Evolutionary conservation across 1,139 yeast species (phyloP), one percentile per base, ranked within the genome.

Genomic region (Petasospora fabianii): DNA sequence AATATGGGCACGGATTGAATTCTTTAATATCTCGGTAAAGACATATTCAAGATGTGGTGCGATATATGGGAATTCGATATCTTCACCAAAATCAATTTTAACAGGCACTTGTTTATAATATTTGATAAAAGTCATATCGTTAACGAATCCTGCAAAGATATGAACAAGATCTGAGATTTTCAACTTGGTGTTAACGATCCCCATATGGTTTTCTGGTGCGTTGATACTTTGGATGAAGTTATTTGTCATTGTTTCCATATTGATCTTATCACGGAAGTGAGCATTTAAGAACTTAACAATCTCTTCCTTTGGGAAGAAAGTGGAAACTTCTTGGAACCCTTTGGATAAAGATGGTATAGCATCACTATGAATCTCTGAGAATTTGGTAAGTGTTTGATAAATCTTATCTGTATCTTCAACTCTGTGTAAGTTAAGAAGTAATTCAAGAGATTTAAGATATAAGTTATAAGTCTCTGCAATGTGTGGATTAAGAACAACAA

Each of bases 1-100:
- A 35, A 88, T 80, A 36, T 85, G 88, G 0, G 97, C 94, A 39
- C 97, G 65, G 48, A 84, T 80, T 3, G 96, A 75, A 59, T 90
- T 90, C 59, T 90, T 90, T 53, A 90, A 69, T n/a, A 90, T 61
- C 61, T 90, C 98, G 17, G 85, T 85, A 38, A 88, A 68, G 34
- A 90, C 78, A 56, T 92, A 90, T 59, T 90, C 96, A 36, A 92
- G 62, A 56, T 90, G 96, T 38, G 81, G 82, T 24, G 92, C 90
- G 34, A 90, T 82, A 59, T 87, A 90, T 0, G 96, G 92, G 58
- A 88, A 60, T 27, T 58, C 59, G 27, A 75, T 63, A 30, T 72
- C 71, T 26, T 56, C 56, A 10, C 80, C 80, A 40, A 60, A 60
- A 36, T 80, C 82, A 17, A 87, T 72, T n/a, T 61, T 55, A 15